Evolutionary conservation across 768 basidiomycete species (phyloP).

Genomic region (Mycena filopes): DNA sequence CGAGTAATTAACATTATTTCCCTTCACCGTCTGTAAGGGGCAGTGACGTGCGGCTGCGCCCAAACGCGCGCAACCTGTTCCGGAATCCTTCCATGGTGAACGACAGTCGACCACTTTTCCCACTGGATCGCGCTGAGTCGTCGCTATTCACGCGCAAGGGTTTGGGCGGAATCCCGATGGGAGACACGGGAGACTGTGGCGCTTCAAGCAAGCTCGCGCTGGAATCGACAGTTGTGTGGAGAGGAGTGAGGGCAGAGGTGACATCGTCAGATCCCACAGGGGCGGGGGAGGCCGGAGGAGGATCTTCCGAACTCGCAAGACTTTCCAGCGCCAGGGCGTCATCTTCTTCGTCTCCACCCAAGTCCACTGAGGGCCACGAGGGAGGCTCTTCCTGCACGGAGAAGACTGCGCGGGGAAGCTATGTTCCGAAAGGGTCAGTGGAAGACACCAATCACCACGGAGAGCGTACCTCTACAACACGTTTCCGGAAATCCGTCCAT

Average conservation of each 20-base stretch:
- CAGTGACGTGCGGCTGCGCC: slow-evolving; percentile 31
- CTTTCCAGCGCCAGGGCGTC: slow-evolving; percentile 31
- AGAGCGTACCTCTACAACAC: slow-evolving; percentile 72
- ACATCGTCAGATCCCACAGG: background rate
- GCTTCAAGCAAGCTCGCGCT: slow-evolving; percentile 1
- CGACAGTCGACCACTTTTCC: slow-evolving; percentile 19
- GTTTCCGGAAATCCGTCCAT: slow-evolving; percentile 81
- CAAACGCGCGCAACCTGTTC: slow-evolving; percentile 28
- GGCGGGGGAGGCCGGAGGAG: background rate
- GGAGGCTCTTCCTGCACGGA: slow-evolving; percentile 91
- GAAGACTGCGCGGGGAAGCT: slow-evolving; percentile 80
- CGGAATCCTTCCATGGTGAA: slow-evolving; percentile 31
- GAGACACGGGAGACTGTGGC: slow-evolving; percentile 17
- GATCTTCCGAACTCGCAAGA: slow-evolving; percentile 26
- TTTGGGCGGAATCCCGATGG: slow-evolving; percentile 12
- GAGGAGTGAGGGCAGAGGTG: slow-evolving; percentile 6
- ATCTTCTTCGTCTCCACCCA: slow-evolving; percentile 33
- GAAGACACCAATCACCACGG: slow-evolving; percentile 10
- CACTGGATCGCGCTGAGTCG: slow-evolving; percentile 19
- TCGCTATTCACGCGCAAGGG: slow-evolving; percentile 24
- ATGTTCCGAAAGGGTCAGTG: slow-evolving; percentile 22
- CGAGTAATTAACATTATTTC: slow-evolving; percentile 1
- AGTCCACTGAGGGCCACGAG: slow-evolving; percentile 70
- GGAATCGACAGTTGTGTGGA: slow-evolving; percentile 7
- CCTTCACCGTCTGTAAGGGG: slow-evolving; percentile 19